Base-by-base conservation (phyloP, 2,329 filamentous ascomycete genomes). In the Botryotinia globosa region DNA sequence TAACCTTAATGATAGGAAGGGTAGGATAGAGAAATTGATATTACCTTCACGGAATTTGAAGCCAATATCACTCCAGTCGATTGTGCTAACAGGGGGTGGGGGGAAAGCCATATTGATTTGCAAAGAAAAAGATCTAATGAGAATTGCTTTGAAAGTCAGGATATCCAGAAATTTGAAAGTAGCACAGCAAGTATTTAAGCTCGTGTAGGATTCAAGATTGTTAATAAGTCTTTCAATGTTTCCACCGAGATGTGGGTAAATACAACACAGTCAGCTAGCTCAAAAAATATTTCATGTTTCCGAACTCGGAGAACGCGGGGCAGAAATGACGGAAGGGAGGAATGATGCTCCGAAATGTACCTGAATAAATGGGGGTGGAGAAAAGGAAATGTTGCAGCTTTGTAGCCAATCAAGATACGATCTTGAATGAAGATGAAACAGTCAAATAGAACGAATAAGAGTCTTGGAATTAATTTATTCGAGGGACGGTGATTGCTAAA, bases 1-100 rank as follows among this genome's bases (percentile, higher is more conserved):
- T 51, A 69, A n/a, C n/a, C n/a, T n/a, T n/a, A n/a, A 44, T 9
- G 68, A 39, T 64, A 69, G 51, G 56, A n/a, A 68, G 37, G 63
- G 12, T 39, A 67, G 48, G n/a, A 64, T 2, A n/a, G 14, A 56
- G 51, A 18, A 69, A 37, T 54, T 29, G 34, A 66, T 76, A 84
- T 78, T 83, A 93, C 93, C 93, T 87, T 98, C 94, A 77, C 94
- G 92, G 78, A 98, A 91, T 80, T 90, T 91, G 87, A 98, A 98
- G 80, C 95, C 95, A 76, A 98, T 89, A 80, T 97, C 92, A 82
- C 88, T 89, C 95, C 95, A 98, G 86, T 98, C 88, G 84, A 97
- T 95, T 76, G 91, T 92, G 80, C 89, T 89, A 77, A 92, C 89
- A 5, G 93, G 91, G 18, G 91, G 89, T 44, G 94, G 93, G 76